A percentile compares a stretch with the other conserved stretches of the same genome.
phyloP scores from a whole-genome alignment of 75 land plant genomes.

The Picea sitchensis region DNA sequence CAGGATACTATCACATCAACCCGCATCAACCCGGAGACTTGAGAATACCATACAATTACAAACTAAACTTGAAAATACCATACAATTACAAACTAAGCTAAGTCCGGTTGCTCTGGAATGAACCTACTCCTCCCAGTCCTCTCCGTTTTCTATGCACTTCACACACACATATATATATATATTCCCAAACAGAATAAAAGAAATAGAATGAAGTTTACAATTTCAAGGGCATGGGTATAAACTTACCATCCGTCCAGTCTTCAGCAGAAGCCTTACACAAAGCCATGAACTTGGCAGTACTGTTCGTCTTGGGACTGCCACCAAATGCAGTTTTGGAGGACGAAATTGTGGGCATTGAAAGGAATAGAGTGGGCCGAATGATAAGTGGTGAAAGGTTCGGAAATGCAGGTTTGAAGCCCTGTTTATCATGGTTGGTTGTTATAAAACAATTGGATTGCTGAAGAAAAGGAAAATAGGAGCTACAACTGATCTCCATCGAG shows the following conservation, averaged over 20 bases:
- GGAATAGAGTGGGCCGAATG: too few relatives aligned
- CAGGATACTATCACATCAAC: too few relatives aligned
- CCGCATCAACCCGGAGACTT: too few relatives aligned
- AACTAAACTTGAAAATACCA: too few relatives aligned
- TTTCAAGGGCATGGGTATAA: neutral
- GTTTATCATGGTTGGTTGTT: neutral
- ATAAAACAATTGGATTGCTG: neutral
- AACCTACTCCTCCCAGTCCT: too few relatives aligned
- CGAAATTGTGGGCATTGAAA: neutral
- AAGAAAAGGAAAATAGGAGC: neutral
- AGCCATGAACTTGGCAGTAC: neutral
- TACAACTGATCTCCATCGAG: neutral
- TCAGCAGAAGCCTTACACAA: neutral
- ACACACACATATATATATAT: too few relatives aligned
- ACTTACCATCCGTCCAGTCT: neutral
- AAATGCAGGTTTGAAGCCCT: neutral
- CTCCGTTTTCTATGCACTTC: too few relatives aligned
- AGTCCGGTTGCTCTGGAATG: too few relatives aligned
- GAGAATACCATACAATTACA: too few relatives aligned
- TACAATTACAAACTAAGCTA: too few relatives aligned
- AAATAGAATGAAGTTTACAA: too few relatives aligned
- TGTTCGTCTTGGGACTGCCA: neutral
- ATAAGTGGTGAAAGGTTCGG: neutral
- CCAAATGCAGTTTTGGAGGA: neutral
- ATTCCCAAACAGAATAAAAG: too few relatives aligned